Evolutionary conservation across 2,329 filamentous ascomycete species (phyloP), one percentile per base, ranked within the genome.

Genomic region (Pseudodiploospora longispora): DNA sequence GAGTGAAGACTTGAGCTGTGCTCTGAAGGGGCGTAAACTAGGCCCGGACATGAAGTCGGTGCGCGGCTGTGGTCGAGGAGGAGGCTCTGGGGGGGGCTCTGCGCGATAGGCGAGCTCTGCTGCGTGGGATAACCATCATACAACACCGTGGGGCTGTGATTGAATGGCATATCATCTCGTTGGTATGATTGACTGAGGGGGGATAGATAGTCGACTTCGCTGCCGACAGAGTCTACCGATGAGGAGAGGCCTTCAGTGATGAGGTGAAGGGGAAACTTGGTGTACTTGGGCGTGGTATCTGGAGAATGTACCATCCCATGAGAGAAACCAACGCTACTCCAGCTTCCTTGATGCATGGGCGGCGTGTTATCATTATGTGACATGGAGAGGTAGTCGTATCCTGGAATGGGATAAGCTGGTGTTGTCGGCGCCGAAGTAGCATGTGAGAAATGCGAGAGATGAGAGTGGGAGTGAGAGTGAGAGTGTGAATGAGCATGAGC

Each of bases 181-280:
- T 49, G 72, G 72, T 66, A 80, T 50, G 62, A 64, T 49, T 79
- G 77, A 58, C 70, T 72, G 51, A 82, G 68, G 6, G 79, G 78
- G 4, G 79, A 82, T 54, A 79, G 62, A 54, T 82, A 82, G 55
- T 82, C 78, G 47, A 76, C 71, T 28, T 82, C 78, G 56, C 76
- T 80, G 57, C 75, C 80, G 44, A 82, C 68, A 3, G 78, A 75
- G 51, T 81, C 78, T 44, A 78, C 67, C 1, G 75, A 76, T 0
- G 74, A 70, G 1, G 75, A 74, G 30, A 79, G 64, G 38, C 70
- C 66, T 30, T 76, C 73, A 41, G 64, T 65, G 49, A 75, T 62
- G 40, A 74, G 69, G 49, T 72, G 64, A 48, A 70, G 57, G 36
- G 67, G 59, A 49, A 72, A 62, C 52, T 71, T 68, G 51, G 67